A percentile compares a stretch with the other conserved stretches of the same genome.
Conservation (phyloP, 2,329 filamentous ascomycete species). For the Penicillium sp. region DNA sequence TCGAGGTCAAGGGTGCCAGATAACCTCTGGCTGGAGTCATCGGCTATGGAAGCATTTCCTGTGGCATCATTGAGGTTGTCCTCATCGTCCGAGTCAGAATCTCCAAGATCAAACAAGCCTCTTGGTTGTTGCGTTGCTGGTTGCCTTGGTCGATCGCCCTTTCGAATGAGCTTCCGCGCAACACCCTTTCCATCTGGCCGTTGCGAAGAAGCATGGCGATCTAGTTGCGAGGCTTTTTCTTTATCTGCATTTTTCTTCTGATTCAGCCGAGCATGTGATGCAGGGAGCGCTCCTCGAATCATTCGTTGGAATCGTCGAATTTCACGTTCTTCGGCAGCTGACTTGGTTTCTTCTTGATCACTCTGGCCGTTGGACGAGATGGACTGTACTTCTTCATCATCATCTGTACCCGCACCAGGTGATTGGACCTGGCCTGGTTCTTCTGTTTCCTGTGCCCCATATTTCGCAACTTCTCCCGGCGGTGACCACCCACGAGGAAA, state of each 20-base stretch:
- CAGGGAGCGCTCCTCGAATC: slow-evolving; percentile 51
- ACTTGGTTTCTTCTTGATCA: slow-evolving; percentile 23
- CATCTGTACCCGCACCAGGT: slow-evolving; percentile 14
- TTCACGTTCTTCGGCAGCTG: slow-evolving; percentile 25
- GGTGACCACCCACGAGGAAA: slow-evolving; percentile 40
- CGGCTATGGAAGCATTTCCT: slow-evolving; percentile 2
- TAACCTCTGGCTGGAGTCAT: slow-evolving; percentile 14
- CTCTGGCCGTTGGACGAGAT: slow-evolving; percentile 19
- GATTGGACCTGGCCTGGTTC: slow-evolving; percentile 17
- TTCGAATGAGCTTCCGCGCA: slow-evolving; percentile 35
- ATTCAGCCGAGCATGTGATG: slow-evolving; percentile 49
- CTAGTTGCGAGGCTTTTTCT: slow-evolving; percentile 19
- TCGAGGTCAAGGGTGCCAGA: slow-evolving; percentile 23
- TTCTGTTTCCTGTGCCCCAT: slow-evolving; percentile 18
- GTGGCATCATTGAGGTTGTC: background rate
- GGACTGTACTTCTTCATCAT: slow-evolving; percentile 22
- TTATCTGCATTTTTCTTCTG: slow-evolving; percentile 34
- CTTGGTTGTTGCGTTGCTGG: slow-evolving; percentile 17
- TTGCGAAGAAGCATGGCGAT: slow-evolving; percentile 21
- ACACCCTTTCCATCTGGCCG: slow-evolving; percentile 35
- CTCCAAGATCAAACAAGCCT: slow-evolving; percentile 32
- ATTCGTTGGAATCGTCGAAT: slow-evolving; percentile 40
- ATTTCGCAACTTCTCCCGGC: slow-evolving; percentile 25
- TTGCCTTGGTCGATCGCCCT: slow-evolving; percentile 15
- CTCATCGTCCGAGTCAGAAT: slow-evolving; percentile 28